phyloP scores from a whole-genome alignment of 2,329 filamentous ascomycete genomes.

The Botryotinia convoluta region DNA sequence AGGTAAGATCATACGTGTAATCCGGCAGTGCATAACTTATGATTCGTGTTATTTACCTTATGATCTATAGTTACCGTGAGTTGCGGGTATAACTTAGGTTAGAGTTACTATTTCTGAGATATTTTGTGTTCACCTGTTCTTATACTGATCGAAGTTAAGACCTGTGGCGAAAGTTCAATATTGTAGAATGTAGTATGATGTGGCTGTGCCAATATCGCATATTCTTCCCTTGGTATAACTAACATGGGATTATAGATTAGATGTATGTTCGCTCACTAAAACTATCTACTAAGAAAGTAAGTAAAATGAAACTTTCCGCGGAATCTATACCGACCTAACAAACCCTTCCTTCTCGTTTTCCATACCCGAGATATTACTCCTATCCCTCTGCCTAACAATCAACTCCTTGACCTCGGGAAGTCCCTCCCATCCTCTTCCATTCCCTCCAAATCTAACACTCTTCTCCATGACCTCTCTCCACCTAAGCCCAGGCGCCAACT shows the following conservation, averaged over 20 bases:
- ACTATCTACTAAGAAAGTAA: background rate
- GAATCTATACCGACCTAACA: background rate
- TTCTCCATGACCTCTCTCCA: constrained; percentile 39
- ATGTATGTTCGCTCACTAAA: background rate
- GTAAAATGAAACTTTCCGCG: background rate
- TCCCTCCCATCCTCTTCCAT: constrained; percentile 38
- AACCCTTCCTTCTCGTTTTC: background rate
- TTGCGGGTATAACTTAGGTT: background rate
- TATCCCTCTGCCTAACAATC: constrained; percentile 32
- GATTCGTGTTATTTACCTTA: background rate
- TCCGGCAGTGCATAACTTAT: background rate
- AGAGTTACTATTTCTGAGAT: background rate
- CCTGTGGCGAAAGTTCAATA: background rate
- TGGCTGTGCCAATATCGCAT: background rate
- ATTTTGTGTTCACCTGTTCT: background rate
- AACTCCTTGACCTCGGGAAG: constrained; percentile 38
- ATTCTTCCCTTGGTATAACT: background rate
- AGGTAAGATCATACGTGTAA: background rate
- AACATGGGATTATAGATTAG: background rate
- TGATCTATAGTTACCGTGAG: background rate
- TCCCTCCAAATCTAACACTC: constrained; percentile 37
- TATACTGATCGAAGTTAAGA: background rate
- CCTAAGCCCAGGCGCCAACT: constrained; percentile 35
- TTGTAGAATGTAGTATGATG: background rate
- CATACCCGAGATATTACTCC: background rate